Evolutionary conservation across 108 stramenopile species (phyloP), one percentile per base, ranked within the genome.

Genomic region (Cyclotella distinguenda): DNA sequence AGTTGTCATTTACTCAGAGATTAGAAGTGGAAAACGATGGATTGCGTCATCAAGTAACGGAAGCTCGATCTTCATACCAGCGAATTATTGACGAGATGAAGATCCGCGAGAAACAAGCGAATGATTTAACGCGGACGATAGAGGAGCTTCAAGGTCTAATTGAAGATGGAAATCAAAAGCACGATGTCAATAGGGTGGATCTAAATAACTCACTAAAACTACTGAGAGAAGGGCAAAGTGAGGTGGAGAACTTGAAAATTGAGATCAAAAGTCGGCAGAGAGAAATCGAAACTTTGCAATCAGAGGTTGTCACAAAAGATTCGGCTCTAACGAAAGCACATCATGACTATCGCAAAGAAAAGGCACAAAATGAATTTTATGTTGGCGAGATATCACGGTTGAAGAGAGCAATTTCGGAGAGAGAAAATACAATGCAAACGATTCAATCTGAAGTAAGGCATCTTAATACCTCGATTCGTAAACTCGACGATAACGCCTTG

Each of bases 241-340:
- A 78, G 39, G 56, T 81, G 22, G 23, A 63, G 3, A 82, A 79
- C 44, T 59, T 81, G 57, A 82, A 89, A 70, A 68, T 50, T 44
- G 86, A 85, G 56, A 70, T 77, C 59, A 91, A 91, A 77, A 81
- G 79, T 64, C 80, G 79, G 68, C 72, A 72, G 38, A 84, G 81
- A 61, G 85, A 90, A 70, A 77, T 90, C 19, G 85, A 82, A 57
- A 80, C 87, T 60, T 81, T 94, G 25, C 87, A 86, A 64, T 83
- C 84, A 53, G 82, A 82, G 35, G 68, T 84, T 18, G 49, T 58
- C 4, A 81, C 66, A 33, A 86, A 86, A 78, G 93, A 91, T 72
- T 71, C 84, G 12, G 86, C 88, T 6, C 62, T 94, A 21, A 83
- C 88, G 22, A 91, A 88, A 64, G 87, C 85, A 58, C 84, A 83